phyloP scores from a whole-genome alignment of 495 filamentous ascomycete genomes.

The Diplogelasinospora grovesii region DNA sequence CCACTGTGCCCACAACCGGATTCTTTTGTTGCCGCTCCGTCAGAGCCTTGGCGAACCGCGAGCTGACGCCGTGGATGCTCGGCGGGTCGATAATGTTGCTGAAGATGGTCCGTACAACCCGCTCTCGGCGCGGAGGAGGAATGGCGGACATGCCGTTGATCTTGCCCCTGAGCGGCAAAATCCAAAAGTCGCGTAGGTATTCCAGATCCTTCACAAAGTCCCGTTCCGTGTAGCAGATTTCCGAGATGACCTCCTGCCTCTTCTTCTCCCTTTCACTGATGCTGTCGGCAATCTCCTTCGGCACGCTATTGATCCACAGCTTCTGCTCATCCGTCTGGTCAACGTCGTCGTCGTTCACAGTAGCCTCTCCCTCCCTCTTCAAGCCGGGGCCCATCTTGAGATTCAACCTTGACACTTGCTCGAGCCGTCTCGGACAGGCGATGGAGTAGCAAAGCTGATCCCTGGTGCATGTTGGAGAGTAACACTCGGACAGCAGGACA shows the following conservation, averaged over 20 bases:
- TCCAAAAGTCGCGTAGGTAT: constrained; percentile 98
- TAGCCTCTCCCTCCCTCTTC: constrained; percentile 70
- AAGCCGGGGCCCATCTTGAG: constrained; percentile 85
- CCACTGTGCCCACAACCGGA: constrained; percentile 81
- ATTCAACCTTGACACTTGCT: constrained; percentile 91
- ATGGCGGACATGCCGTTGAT: constrained; percentile 68
- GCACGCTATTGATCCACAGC: constrained; percentile 98
- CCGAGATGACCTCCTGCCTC: constrained; percentile 94
- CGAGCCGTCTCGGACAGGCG: constrained; percentile 86
- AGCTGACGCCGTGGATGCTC: constrained; percentile 80
- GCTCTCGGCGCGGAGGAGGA: constrained; percentile 77
- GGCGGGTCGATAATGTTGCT: constrained; percentile 81
- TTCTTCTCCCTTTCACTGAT: constrained; percentile 91
- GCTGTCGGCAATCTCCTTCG: constrained; percentile 86
- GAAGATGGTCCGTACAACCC: constrained; percentile 91
- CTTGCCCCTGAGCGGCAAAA: constrained; percentile 73
- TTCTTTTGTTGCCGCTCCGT: constrained; percentile 85
- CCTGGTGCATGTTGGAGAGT: constrained; percentile 92
- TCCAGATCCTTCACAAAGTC: constrained; percentile 99
- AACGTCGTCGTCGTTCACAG: constrained; percentile 70
- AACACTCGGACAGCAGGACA: constrained; percentile 92
- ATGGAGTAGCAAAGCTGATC: constrained; percentile 98
- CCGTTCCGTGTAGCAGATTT: constrained; percentile 97
- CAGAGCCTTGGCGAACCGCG: constrained; percentile 74
- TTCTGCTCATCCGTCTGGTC: constrained; percentile 94